Base-by-base conservation (phyloP, 2,329 filamentous ascomycete species). In the Hysterium pulicare region DNA sequence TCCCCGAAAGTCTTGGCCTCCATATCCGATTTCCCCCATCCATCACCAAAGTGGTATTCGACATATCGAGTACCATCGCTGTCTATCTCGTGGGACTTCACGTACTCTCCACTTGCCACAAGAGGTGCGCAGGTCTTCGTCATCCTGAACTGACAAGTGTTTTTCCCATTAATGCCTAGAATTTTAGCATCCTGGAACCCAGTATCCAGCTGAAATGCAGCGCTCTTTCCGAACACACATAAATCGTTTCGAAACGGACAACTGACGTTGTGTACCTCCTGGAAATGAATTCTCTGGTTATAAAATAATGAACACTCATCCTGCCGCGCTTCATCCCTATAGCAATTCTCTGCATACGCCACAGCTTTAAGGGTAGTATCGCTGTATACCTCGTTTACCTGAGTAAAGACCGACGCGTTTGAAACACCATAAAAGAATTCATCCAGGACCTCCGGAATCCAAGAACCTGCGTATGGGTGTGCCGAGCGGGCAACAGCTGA, bases 181-280 rank as follows among this genome's bases (percentile, higher is more conserved):
- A 39, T 8, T 19, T 15, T 34, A 7, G 40, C 33, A 24, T 42
- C 34, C 4, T 32, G 16, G 40, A 42, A 46, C 3, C 41, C 44
- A 11, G 46, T 49, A 20, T 44, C 44, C 8, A 49, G 22, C 11
- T 46, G 43, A 21, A 34, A 49, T n/a, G 40, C 46, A 30, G 40
- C 35, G n/a, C 26, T 5, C 4, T 20, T 31, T 4, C 36, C 36
- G 11, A 22, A 20, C 8, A 26, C 19, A 33, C 46, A 49, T 33
- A 49, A 32, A n/a, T 31, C 23, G 11, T 24, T 26, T 13, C 23
- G 15, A 28, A 44, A 49, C 8, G 43, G 46, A 33, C 46, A 49
- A 21, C 28, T 37, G 7, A 28, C 40, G 16, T 49, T 49, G 31
- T 40, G 40, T n/a, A n/a, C n/a, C n/a, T n/a, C n/a, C n/a, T n/a